These are phyloP conservation scores for Leonotis leonurus DNA, from an alignment of 257 asterid species.

Conservation along the genomic window DNA sequence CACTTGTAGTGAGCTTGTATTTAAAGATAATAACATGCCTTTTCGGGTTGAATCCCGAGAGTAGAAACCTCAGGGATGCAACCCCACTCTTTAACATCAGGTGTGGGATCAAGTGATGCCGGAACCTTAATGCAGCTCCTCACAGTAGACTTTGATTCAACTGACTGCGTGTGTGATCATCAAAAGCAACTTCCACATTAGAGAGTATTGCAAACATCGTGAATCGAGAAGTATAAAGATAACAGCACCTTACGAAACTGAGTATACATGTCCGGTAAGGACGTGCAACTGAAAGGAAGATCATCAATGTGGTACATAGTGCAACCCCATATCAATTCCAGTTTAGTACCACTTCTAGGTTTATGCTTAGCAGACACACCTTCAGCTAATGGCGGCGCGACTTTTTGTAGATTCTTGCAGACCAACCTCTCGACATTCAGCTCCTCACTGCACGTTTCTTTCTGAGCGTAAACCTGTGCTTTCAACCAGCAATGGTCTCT, in stretches of 20 bases:
- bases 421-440: constrained; percentile 62
- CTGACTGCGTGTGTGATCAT: constrained; percentile 46
- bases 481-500: constrained; percentile 1
- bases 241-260: constrained; percentile 84
- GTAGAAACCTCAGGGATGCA: constrained; percentile 54
- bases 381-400: constrained; percentile 19
- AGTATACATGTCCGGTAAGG: constrained; percentile 78
- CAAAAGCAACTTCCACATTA: not conserved
- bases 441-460: constrained; percentile 98
- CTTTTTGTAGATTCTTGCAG: constrained; percentile 33
- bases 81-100: constrained; percentile 76
- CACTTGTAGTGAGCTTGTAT: not conserved
- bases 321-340: constrained; percentile 74
- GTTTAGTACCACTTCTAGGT: constrained; percentile 25
- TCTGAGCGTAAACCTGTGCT: constrained; percentile 82
- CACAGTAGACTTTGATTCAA: constrained; percentile 63
- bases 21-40: constrained; percentile 36
- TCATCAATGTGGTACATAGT: constrained; percentile 88
- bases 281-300: constrained; percentile 58
- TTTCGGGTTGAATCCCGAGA: constrained; percentile 49
- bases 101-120: constrained; percentile 67
- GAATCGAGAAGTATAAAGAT: not conserved
- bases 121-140: constrained; percentile 65
- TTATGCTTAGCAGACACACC: constrained; percentile 20
- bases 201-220: not conserved